Evolutionary conservation across 2,329 filamentous ascomycete genomes (phyloP).

Genomic region (Coniella vitis): DNA sequence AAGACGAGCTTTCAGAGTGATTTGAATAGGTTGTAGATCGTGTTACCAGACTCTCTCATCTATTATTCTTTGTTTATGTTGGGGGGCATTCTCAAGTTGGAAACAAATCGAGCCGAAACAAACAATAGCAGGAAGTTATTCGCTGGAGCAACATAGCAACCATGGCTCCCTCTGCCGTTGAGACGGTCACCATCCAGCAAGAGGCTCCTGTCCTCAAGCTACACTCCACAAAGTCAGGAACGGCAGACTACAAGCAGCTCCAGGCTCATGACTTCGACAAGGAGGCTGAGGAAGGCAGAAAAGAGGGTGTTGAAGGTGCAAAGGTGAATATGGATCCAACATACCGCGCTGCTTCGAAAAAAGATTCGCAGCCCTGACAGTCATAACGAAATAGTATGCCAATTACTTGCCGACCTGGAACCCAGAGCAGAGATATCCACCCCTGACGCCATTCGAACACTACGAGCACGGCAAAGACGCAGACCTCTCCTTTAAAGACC

Average conservation of each 20-base stretch:
- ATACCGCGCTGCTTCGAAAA: background rate
- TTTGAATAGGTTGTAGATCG: no score
- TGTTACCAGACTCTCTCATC: no score
- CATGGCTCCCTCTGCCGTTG: conserved; percentile 30
- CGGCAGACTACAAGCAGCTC: conserved; percentile 21
- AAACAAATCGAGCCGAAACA: no score
- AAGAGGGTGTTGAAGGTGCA: conserved; percentile 15
- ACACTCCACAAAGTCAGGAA: conserved; percentile 33
- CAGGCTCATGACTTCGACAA: conserved; percentile 13
- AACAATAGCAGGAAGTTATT: no score
- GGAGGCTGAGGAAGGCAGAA: conserved; percentile 18
- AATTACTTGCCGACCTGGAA: conserved; percentile 62
- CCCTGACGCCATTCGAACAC: conserved; percentile 59
- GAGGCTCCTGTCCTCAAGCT: conserved; percentile 22
- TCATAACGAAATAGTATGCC: conserved; percentile 39
- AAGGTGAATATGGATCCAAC: conserved; percentile 15
- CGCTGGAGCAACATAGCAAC: conserved; percentile 27
- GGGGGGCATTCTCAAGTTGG: no score
- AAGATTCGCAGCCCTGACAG: background rate
- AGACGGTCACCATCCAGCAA: conserved; percentile 24
- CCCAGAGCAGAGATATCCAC: conserved; percentile 50
- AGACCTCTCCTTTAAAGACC: conserved; percentile 55
- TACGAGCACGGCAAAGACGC: conserved; percentile 65
- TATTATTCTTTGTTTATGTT: no score
- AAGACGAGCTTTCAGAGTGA: no score